Evolutionary conservation across 306 rosid genomes (phyloP).

Genomic region (Medicago truncatula): MtrunA17r5.0-ANR NC_053049.1:7410501-7411000

Average conservation of each 20-base stretch:
- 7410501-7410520: slow-evolving; percentile 48
- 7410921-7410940: too few relatives aligned
- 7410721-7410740: slow-evolving; percentile 47
- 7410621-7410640: slow-evolving; percentile 56
- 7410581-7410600: slow-evolving; percentile 58
- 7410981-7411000: too few relatives aligned
- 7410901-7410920: too few relatives aligned
- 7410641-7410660: slow-evolving; percentile 54
- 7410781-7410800: background rate
- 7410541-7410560: slow-evolving; percentile 62
- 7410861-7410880: too few relatives aligned
- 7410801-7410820: background rate
- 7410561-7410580: slow-evolving; percentile 50
- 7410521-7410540: slow-evolving; percentile 62
- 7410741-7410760: slow-evolving; percentile 57
- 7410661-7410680: slow-evolving; percentile 54
- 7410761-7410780: slow-evolving; percentile 45
- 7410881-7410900: too few relatives aligned
- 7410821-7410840: too few relatives aligned
- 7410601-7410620: slow-evolving; percentile 55
- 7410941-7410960: too few relatives aligned
- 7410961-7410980: too few relatives aligned
- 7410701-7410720: slow-evolving; percentile 46
- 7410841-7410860: too few relatives aligned
- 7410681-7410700: slow-evolving; percentile 43